Conservation (phyloP, 176 grass and related monocot genomes). For the Typha latifolia region DNA sequence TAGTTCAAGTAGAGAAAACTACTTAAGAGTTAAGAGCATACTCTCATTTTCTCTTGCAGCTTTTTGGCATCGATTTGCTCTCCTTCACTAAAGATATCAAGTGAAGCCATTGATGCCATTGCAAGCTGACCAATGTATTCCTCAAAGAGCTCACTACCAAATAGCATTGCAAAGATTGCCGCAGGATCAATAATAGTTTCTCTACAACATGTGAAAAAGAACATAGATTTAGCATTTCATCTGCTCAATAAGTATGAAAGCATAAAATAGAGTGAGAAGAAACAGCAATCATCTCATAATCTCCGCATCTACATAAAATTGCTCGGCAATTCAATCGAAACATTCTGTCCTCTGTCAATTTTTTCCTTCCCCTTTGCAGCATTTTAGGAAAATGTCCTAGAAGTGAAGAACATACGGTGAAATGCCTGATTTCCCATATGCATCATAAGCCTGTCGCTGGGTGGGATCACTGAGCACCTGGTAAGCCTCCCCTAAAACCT, state of each 20-base stretch:
- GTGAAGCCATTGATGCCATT: slow-evolving; percentile 92
- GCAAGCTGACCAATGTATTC: slow-evolving; percentile 97
- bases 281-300: background rate
- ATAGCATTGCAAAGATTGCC: slow-evolving; percentile 96
- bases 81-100: slow-evolving; percentile 74
- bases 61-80: slow-evolving; percentile 63
- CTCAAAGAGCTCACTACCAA: slow-evolving; percentile 94
- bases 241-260: background rate
- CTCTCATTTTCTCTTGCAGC: slow-evolving; percentile 82
- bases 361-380: background rate
- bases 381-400: background rate
- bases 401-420: slow-evolving; percentile 59
- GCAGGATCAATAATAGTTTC: slow-evolving; percentile 94
- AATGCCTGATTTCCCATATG: slow-evolving; percentile 77
- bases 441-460: slow-evolving; percentile 77
- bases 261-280: background rate
- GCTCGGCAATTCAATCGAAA: background rate
- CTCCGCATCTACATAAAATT: background rate
- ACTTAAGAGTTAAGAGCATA: slow-evolving; percentile 22
- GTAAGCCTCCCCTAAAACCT: slow-evolving; percentile 94
- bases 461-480: slow-evolving; percentile 87
- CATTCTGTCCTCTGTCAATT: background rate
- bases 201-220: slow-evolving; percentile 37
- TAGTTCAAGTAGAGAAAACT: background rate
- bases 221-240: slow-evolving; percentile 6